Conservation (phyloP, 495 filamentous ascomycete species). For the Penicillium tannophilum region DNA sequence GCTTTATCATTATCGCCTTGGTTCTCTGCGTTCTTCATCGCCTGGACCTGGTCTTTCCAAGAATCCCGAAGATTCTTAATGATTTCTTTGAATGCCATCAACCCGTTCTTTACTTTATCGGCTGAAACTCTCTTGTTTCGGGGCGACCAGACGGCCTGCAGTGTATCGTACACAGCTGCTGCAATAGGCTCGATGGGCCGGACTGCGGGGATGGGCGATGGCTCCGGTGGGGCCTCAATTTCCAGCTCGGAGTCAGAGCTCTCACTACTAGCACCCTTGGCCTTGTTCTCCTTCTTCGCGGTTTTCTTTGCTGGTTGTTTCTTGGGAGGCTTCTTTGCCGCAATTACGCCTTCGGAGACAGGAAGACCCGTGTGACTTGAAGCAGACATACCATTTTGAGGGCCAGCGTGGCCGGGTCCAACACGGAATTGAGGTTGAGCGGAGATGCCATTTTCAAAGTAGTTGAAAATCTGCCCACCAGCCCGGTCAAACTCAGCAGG, state of each 20-base stretch:
- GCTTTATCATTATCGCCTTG: slow-evolving; percentile 47
- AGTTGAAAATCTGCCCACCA: slow-evolving; percentile 28
- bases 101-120: slow-evolving; percentile 52
- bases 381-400: background rate
- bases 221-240: slow-evolving; percentile 48
- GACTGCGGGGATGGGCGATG: slow-evolving; percentile 52
- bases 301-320: slow-evolving; percentile 32
- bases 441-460: slow-evolving; percentile 36
- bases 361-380: background rate
- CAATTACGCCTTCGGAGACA: slow-evolving; percentile 13
- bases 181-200: slow-evolving; percentile 55
- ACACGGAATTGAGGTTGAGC: slow-evolving; percentile 22
- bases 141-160: slow-evolving; percentile 68
- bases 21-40: slow-evolving; percentile 59
- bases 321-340: slow-evolving; percentile 9
- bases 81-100: slow-evolving; percentile 64
- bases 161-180: slow-evolving; percentile 62
- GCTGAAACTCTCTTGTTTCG: slow-evolving; percentile 45
- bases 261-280: slow-evolving; percentile 47
- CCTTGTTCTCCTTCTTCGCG: slow-evolving; percentile 28
- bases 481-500: slow-evolving; percentile 30
- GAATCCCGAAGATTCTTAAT: slow-evolving; percentile 61
- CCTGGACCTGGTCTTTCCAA: slow-evolving; percentile 61
- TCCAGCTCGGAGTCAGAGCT: slow-evolving; percentile 53
- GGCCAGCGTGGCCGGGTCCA: slow-evolving; percentile 1